Evolutionary conservation across 73 alveolate genomes (phyloP).

Genomic region (Breviolum minutum): DNA sequence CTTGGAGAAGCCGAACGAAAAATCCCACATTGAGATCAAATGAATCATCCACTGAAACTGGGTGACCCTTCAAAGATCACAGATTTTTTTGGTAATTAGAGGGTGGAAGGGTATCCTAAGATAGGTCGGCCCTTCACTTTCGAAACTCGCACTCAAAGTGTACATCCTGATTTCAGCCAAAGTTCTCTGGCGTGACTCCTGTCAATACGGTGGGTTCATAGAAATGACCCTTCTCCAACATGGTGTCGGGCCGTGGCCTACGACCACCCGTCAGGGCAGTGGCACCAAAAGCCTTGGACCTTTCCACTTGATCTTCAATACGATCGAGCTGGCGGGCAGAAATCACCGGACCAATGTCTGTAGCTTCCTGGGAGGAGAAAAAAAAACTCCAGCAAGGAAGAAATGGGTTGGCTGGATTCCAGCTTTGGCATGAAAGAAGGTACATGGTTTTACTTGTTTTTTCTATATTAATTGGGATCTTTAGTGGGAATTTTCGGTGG

Average conservation of each 20-base stretch:
- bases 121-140: too few relatives aligned
- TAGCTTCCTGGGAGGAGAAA: constrained; percentile 62
- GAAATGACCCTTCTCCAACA: constrained; percentile 87
- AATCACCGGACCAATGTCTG: constrained; percentile 97
- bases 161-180: not conserved
- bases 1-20: too few relatives aligned
- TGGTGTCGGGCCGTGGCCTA: not conserved
- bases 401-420: too few relatives aligned
- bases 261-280: constrained; percentile 1
- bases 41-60: too few relatives aligned
- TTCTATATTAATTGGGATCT: too few relatives aligned
- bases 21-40: too few relatives aligned
- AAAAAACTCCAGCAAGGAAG: not conserved
- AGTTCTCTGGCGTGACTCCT: not conserved
- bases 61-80: too few relatives aligned
- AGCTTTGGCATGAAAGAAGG: too few relatives aligned
- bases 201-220: constrained; percentile 97
- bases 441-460: too few relatives aligned
- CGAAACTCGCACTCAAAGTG: not conserved
- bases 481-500: too few relatives aligned
- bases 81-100: too few relatives aligned
- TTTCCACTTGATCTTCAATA: constrained; percentile 77
- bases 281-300: constrained; percentile 97
- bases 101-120: too few relatives aligned
- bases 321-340: constrained; percentile 73